Evolutionary conservation across 306 rosid genomes (phyloP).

Genomic region (Begonia loranthoides): DNA sequence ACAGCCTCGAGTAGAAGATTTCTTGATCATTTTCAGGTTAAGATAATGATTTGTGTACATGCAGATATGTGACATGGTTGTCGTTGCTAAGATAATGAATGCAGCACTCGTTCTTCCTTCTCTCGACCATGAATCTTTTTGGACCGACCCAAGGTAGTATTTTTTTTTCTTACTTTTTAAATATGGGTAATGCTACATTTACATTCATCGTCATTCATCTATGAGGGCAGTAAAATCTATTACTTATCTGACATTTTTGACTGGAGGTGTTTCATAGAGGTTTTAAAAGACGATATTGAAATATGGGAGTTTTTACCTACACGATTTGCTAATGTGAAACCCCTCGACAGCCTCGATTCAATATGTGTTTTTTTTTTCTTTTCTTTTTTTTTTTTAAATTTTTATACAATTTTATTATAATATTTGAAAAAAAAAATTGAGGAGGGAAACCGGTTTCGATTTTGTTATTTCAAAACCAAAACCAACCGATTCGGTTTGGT

Average conservation of each 20-base stretch:
- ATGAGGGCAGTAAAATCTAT: not conserved
- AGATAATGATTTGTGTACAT: slow-evolving; percentile 9
- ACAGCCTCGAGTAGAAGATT: not conserved
- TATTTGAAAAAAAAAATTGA: no score
- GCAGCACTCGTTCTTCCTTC: slow-evolving; percentile 92
- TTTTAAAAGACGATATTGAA: slow-evolving; percentile 54
- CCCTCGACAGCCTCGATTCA: no score
- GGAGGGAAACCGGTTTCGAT: no score
- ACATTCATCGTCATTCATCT: not conserved
- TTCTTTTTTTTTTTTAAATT: no score
- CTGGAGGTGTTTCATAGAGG: slow-evolving; percentile 82
- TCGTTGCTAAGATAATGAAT: slow-evolving; percentile 89
- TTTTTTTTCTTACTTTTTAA: not conserved
- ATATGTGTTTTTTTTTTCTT: no score
- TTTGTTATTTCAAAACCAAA: no score
- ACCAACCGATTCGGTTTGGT: no score
- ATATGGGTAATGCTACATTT: no score
- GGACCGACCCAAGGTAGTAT: slow-evolving; percentile 94
- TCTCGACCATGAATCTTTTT: slow-evolving; percentile 84
- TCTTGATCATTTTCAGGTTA: slow-evolving; percentile 13
- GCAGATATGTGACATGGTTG: slow-evolving; percentile 99
- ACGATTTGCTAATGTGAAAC: slow-evolving; percentile 31
- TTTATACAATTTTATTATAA: no score
- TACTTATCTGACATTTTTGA: slow-evolving; percentile 61
- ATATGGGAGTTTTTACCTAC: slow-evolving; percentile 70